A percentile compares a stretch with the other conserved stretches of the same genome.
These are phyloP conservation scores for Cafeteria roenbergensis DNA, from an alignment of 108 stramenopile genomes.

Conservation along the genomic window DNA sequence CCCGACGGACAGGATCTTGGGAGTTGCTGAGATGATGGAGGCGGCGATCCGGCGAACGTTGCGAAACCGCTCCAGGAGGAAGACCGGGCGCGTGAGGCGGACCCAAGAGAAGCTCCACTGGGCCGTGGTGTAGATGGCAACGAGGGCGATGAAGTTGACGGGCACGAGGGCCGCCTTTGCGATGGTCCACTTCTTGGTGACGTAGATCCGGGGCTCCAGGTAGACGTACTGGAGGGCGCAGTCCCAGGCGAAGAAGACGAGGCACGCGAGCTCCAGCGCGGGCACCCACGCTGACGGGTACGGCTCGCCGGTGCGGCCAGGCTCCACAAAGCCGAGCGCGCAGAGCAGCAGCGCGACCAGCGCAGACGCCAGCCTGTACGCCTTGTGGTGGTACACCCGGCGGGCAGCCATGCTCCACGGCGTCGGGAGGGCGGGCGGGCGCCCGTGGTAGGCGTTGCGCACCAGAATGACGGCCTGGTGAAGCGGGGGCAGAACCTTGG, in stretches of 20 bases:
- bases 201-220: not conserved
- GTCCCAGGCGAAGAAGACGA: not conserved
- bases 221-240: not conserved
- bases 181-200: not conserved
- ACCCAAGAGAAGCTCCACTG: not conserved
- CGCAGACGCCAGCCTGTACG: not conserved
- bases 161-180: not conserved
- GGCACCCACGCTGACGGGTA: not conserved
- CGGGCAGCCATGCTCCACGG: not conserved
- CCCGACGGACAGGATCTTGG: not conserved
- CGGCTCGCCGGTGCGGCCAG: not conserved
- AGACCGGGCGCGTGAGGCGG: not conserved
- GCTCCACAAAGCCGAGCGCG: not conserved
- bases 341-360: not conserved
- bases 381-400: not conserved
- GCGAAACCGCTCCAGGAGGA: conserved; percentile 1
- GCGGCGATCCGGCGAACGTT: not conserved
- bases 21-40: not conserved
- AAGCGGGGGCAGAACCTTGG: too few relatives aligned
- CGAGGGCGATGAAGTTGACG: not conserved
- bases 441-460: not conserved
- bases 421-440: not conserved
- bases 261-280: not conserved
- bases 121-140: not conserved
- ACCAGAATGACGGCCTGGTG: not conserved